Conservation (phyloP, 305 asterid species). For the Petunia hybrid region DNA sequence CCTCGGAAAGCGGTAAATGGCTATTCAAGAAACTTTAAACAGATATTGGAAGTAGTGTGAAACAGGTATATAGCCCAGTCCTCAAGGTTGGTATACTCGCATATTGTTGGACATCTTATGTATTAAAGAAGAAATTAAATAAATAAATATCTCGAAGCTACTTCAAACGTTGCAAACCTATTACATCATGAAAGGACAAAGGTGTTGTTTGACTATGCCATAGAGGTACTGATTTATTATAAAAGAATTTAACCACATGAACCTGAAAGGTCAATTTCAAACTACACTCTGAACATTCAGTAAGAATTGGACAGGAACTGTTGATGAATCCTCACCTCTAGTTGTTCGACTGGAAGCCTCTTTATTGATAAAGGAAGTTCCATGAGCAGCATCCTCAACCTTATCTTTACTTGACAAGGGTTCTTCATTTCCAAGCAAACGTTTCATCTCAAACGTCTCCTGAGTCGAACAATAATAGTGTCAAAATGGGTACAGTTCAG, state of each 20-base stretch:
- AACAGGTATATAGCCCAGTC: slow-evolving; percentile 8
- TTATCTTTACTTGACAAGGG: slow-evolving; percentile 57
- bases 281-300: slow-evolving; percentile 18
- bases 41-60: slow-evolving; percentile 18
- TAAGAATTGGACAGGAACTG: slow-evolving; percentile 18
- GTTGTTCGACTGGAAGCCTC: slow-evolving; percentile 55
- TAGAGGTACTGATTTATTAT: neutral
- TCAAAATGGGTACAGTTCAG: slow-evolving; percentile 16
- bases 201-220: slow-evolving; percentile 27
- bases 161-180: neutral
- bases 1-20: neutral
- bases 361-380: slow-evolving; percentile 45
- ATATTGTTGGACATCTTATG: too few relatives aligned
- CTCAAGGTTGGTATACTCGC: neutral
- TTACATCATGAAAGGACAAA: slow-evolving; percentile 25
- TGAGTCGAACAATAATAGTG: slow-evolving; percentile 39
- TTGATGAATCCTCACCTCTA: slow-evolving; percentile 53
- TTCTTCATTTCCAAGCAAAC: slow-evolving; percentile 51
- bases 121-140: too few relatives aligned
- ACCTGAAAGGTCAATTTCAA: slow-evolving; percentile 3
- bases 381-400: slow-evolving; percentile 58
- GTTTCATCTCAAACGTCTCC: slow-evolving; percentile 59
- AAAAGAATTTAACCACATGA: neutral
- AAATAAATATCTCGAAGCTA: too few relatives aligned
- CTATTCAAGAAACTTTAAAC: slow-evolving; percentile 17